Conservation (phyloP, 331 rosid genomes). For the Spiraea crenata region DNA sequence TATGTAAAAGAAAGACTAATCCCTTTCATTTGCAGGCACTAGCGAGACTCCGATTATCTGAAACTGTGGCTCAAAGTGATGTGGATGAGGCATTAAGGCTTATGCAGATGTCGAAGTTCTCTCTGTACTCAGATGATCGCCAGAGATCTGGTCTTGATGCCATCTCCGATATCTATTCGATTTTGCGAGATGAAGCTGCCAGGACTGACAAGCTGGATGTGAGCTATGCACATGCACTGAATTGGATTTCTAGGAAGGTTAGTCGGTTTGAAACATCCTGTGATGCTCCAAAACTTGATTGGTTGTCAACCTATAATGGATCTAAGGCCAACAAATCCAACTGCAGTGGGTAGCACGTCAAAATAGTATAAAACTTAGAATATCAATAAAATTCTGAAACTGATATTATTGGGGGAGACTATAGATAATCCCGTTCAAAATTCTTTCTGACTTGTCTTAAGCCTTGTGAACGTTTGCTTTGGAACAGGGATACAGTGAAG, state of each 20-base stretch:
- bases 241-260: slow-evolving; percentile 98
- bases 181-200: slow-evolving; percentile 89
- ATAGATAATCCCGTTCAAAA: background rate
- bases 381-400: background rate
- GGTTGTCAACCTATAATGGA: background rate
- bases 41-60: slow-evolving; percentile 89
- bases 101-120: slow-evolving; percentile 99
- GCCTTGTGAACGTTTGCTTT: slow-evolving; percentile 22
- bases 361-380: background rate
- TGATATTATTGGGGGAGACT: background rate
- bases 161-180: slow-evolving; percentile 90
- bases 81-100: slow-evolving; percentile 94
- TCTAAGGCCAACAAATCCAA: background rate
- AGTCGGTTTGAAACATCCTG: background rate
- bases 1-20: background rate
- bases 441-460: background rate
- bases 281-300: background rate
- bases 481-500: slow-evolving; percentile 93
- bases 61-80: slow-evolving; percentile 89
- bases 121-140: slow-evolving; percentile 90
- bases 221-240: slow-evolving; percentile 85
- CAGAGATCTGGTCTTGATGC: slow-evolving; percentile 95
- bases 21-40: slow-evolving; percentile 57
- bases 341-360: background rate
- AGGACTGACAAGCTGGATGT: slow-evolving; percentile 69